phyloP scores from a whole-genome alignment of 2,329 filamentous ascomycete species.

The Pseudocercospora eumusae region DNA sequence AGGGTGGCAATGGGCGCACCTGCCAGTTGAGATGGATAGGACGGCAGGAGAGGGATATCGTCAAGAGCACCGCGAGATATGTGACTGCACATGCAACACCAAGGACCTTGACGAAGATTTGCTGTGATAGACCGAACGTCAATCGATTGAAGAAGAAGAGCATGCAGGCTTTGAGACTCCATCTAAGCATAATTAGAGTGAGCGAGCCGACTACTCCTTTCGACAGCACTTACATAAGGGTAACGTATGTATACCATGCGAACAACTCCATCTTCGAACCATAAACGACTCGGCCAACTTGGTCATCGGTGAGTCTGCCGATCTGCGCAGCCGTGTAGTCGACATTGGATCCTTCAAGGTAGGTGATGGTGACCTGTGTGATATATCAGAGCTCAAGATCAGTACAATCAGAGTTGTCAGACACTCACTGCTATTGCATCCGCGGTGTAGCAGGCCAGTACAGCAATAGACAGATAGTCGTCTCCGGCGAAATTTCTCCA shows the following conservation, averaged over 20 bases:
- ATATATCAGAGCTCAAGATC: not conserved
- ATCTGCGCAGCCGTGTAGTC: constrained; percentile 30
- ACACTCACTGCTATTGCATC: constrained; percentile 41
- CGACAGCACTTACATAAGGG: constrained; percentile 17
- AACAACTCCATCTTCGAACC: constrained; percentile 45
- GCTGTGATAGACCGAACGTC: constrained; percentile 39
- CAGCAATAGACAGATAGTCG: constrained; percentile 43
- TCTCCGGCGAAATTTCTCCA: constrained; percentile 44
- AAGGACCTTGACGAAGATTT: constrained; percentile 37
- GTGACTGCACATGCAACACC: constrained; percentile 33
- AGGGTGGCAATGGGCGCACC: constrained; percentile 34
- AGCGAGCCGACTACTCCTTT: constrained; percentile 24
- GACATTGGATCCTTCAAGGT: constrained; percentile 37
- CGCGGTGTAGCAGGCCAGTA: constrained; percentile 41
- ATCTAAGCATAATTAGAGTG: constrained; percentile 36
- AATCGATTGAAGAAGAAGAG: constrained; percentile 39
- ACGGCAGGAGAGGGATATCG: constrained; percentile 38
- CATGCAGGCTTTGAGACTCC: constrained; percentile 33
- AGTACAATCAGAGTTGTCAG: not conserved
- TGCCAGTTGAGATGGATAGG: constrained; percentile 37
- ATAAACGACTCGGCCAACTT: constrained; percentile 36
- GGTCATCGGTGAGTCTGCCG: constrained; percentile 31
- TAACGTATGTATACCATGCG: constrained; percentile 42
- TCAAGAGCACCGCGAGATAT: constrained; percentile 40
- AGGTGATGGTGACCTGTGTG: constrained; percentile 33